These are phyloP conservation scores for Pseudotulostoma volvatum DNA, from an alignment of 495 filamentous ascomycete species.

Conservation along the genomic window DNA sequence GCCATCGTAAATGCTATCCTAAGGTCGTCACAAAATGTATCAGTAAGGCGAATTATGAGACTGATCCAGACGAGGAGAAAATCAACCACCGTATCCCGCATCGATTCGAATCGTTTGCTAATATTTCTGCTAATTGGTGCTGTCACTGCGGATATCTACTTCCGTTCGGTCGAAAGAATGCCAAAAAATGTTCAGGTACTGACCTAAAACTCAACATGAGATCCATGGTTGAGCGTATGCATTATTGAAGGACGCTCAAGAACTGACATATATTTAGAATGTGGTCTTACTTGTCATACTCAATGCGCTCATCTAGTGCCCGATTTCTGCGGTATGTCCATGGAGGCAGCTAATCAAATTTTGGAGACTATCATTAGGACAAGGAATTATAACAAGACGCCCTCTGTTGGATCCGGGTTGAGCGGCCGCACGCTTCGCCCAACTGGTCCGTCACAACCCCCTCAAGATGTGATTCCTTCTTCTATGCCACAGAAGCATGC, in stretches of 20 bases:
- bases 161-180: constrained; percentile 90
- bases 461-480: constrained; percentile 28
- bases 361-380: constrained; percentile 34
- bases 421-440: constrained; percentile 51
- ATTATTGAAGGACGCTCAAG: no score
- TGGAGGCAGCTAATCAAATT: constrained; percentile 92
- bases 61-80: constrained; percentile 96
- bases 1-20: constrained; percentile 88
- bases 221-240: no score
- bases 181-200: constrained; percentile 76
- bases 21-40: constrained; percentile 99
- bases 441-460: constrained; percentile 30
- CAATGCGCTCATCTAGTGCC: constrained; percentile 90
- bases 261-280: constrained; percentile 45
- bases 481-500: constrained; percentile 29
- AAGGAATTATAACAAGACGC: constrained; percentile 31
- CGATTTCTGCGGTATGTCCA: constrained; percentile 99
- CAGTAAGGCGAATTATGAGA: constrained; percentile 96
- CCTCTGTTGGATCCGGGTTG: constrained; percentile 34
- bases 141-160: constrained; percentile 97
- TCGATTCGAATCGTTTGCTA: constrained; percentile 85
- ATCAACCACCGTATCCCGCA: constrained; percentile 98
- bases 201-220: no score
- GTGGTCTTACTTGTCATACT: constrained; percentile 76
- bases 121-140: constrained; percentile 97